A percentile compares a stretch with the other conserved stretches of the same genome.
phyloP scores from a whole-genome alignment of 345 rosid species.

The Iberis pinnata region DNA sequence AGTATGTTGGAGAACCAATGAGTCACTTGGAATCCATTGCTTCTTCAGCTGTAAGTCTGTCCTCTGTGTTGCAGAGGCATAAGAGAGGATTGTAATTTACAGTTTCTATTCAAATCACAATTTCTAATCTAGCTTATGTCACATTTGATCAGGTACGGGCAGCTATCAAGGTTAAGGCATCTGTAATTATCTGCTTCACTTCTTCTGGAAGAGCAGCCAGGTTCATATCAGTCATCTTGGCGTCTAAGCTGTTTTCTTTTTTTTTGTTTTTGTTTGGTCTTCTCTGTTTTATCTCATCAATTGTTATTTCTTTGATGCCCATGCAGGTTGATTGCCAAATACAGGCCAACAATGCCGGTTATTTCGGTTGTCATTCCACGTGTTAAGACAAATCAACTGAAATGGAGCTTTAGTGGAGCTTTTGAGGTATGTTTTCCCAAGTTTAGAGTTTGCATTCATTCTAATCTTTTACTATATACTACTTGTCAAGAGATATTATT shows the following conservation, averaged over 20 bases:
- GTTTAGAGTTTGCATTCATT: background rate
- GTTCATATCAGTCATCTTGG: conserved; percentile 30
- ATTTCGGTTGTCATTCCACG: conserved; percentile 95
- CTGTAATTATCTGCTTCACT: conserved; percentile 91
- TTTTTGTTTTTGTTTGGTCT: background rate
- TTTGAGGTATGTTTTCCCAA: conserved; percentile 56
- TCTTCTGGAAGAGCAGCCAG: conserved; percentile 98
- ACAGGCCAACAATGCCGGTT: conserved; percentile 98
- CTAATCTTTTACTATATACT: background rate
- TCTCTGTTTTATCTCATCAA: background rate
- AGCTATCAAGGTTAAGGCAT: conserved; percentile 97
- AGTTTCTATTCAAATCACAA: background rate
- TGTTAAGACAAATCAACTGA: conserved; percentile 91
- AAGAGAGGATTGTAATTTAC: background rate
- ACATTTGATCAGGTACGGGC: conserved; percentile 63
- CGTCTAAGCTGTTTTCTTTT: background rate
- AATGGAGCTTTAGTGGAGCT: conserved; percentile 97
- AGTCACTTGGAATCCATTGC: conserved; percentile 92
- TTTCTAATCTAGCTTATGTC: conserved; percentile 9
- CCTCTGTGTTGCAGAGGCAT: background rate
- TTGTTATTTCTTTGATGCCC: background rate
- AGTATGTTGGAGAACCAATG: conserved; percentile 95
- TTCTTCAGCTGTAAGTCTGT: conserved; percentile 74
- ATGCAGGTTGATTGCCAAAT: conserved; percentile 90
- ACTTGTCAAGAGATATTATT: background rate